phyloP scores from a whole-genome alignment of 169 alveolate species.

The Amoebophrya sp. region DNA sequence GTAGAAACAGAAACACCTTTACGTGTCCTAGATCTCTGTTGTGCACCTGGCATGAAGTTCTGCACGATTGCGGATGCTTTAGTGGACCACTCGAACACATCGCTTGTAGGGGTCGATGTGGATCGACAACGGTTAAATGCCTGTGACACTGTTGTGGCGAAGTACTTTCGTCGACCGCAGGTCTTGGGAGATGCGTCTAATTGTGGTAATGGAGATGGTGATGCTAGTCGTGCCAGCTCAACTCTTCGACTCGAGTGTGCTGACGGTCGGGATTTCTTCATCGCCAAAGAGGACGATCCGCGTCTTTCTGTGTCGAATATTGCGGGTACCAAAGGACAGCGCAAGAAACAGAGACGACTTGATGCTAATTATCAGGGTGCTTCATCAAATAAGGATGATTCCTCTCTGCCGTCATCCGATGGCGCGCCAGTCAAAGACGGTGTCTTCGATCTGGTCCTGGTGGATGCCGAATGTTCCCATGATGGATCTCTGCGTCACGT shows the following conservation, averaged over 20 bases:
- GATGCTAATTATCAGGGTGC: no score
- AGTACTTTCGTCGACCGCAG: no score
- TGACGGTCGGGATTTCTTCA: background rate
- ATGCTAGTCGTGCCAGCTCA: background rate
- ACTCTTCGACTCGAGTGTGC: background rate
- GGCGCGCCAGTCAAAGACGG: no score
- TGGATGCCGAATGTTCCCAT: conserved; percentile 34
- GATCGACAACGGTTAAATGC: background rate
- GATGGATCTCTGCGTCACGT: conserved; percentile 32
- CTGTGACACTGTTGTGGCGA: conserved; percentile 30
- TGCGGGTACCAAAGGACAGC: background rate
- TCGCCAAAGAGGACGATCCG: background rate
- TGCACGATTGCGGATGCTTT: conserved; percentile 46
- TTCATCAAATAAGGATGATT: no score
- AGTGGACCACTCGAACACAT: background rate
- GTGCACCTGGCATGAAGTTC: conserved; percentile 54
- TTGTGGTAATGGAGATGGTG: no score
- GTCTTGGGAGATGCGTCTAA: no score
- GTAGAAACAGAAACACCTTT: no score
- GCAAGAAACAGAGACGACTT: conserved; percentile 15
- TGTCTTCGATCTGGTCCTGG: conserved; percentile 20
- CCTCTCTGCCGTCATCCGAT: no score
- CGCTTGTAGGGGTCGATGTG: conserved; percentile 27
- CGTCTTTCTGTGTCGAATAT: background rate
- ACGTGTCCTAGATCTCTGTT: conserved; percentile 48